A percentile compares a stretch with the other conserved stretches of the same genome.
phyloP scores from a whole-genome alignment of 2,329 filamentous ascomycete genomes.

The Aspergillus unguis region DNA sequence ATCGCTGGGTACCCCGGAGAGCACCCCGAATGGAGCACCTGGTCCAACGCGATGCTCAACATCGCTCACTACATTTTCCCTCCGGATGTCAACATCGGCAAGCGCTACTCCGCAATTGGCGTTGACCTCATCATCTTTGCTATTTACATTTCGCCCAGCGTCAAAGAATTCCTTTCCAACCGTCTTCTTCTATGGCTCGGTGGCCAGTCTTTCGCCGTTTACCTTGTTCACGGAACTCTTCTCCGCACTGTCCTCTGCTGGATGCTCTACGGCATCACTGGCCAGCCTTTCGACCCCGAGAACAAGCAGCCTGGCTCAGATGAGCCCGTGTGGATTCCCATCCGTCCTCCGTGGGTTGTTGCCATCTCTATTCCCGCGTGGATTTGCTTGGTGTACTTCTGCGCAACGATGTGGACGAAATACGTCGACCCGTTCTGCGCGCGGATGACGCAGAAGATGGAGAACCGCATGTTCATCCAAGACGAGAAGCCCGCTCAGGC shows the following conservation, averaged over 20 bases:
- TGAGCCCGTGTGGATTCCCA: slow-evolving; percentile 42
- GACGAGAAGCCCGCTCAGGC: slow-evolving; percentile 32
- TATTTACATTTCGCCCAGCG: slow-evolving; percentile 49
- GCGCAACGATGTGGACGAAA: slow-evolving; percentile 51
- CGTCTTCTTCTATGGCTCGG: slow-evolving; percentile 53
- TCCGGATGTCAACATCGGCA: slow-evolving; percentile 41
- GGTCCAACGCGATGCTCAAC: slow-evolving; percentile 47
- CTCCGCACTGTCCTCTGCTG: slow-evolving; percentile 51
- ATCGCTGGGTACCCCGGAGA: slow-evolving; percentile 52
- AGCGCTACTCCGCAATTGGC: slow-evolving; percentile 49
- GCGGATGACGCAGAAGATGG: slow-evolving; percentile 47
- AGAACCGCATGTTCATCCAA: slow-evolving; percentile 48
- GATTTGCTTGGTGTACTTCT: slow-evolving; percentile 46
- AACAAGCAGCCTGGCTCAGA: slow-evolving; percentile 40
- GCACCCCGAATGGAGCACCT: slow-evolving; percentile 48
- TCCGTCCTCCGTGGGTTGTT: slow-evolving; percentile 40
- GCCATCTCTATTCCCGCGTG: slow-evolving; percentile 47
- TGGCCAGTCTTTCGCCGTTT: slow-evolving; percentile 55
- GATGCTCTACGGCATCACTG: slow-evolving; percentile 52
- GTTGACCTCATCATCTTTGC: slow-evolving; percentile 50
- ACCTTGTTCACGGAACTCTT: slow-evolving; percentile 54
- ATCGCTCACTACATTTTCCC: slow-evolving; percentile 48
- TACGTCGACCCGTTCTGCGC: slow-evolving; percentile 53
- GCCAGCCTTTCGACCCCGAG: slow-evolving; percentile 42
- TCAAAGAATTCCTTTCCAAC: slow-evolving; percentile 51